Evolutionary conservation across 208 protist genomes (phyloP), one percentile per base, ranked within the genome.

Genomic region (Leishmania tropica): DNA sequence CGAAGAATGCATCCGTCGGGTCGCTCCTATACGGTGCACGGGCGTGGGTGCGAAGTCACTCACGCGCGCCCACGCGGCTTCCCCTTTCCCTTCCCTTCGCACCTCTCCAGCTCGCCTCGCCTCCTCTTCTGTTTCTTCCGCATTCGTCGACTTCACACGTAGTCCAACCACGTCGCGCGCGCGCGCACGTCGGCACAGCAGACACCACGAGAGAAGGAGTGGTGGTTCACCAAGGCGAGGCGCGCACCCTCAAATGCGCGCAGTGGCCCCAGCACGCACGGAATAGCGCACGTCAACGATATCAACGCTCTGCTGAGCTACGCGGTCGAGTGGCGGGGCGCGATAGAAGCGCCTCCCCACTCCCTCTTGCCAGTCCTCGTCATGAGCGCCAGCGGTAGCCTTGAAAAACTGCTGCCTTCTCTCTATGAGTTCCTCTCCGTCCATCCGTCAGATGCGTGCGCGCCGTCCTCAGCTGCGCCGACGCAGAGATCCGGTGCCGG

Each of bases 401-500:
- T 92, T 28, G 89, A 91, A 54, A 60, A 84, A 42, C 83, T 94
- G 65, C 85, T 94, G 45, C 91, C 91, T 5, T 77, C 81, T 47
- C 73, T 94, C 71, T 76, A 85, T n/a, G 75, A 73, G 1, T 87
- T 91, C 76, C 87, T 94, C 48, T 86, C 81, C 19, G 67, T 21
- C 21, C 77, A 85, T 17, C 65, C 67, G 24, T 47, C 35, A 17
- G 73, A 62, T 31, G 70, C 45, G n/a, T 17, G 35, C 70, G 40
- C 70, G 70, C 24, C 24, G 45, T 51, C 24, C 13, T 35, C 45
- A 51, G 35, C 67, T n/a, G 67, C 67, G 2, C 37, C 67, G 24
- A 45, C 19, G 37, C 37, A 48, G 10, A 13, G 64, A 70, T 70
- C 35, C 5, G 13, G 21, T 45, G 28, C 28, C 48, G 7, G 3